Conservation (phyloP, 139 green algal genomes). For the Micractinium conductrix region DNA sequence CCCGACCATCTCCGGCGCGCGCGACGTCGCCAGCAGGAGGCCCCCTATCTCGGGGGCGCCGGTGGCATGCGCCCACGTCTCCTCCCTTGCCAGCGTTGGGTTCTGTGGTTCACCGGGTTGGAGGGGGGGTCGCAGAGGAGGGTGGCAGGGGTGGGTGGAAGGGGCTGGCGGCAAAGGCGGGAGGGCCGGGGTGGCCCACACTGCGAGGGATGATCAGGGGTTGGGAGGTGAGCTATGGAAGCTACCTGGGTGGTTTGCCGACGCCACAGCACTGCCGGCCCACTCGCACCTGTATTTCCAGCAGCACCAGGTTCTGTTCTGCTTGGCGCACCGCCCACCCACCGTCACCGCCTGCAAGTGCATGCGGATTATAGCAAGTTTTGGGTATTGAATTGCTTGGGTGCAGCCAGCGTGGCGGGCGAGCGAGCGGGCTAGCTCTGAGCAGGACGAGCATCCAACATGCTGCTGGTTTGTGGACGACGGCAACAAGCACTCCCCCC, state of each 20-base stretch:
- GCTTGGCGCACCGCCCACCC: conserved; percentile 24
- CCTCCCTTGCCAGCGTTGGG: conserved; percentile 26
- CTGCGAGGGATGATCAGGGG: too few species aligned
- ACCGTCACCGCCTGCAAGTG: too few species aligned
- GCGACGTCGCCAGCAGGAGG: conserved; percentile 57
- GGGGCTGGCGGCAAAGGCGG: background rate
- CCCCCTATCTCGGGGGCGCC: conserved; percentile 58
- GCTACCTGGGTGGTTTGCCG: too few species aligned
- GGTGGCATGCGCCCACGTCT: conserved; percentile 65
- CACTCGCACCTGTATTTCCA: conserved; percentile 1
- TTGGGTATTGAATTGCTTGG: background rate
- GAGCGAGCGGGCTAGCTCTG: background rate
- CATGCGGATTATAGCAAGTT: too few species aligned
- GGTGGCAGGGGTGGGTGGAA: background rate
- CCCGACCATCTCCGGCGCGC: conserved; percentile 32
- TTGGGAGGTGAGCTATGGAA: too few species aligned
- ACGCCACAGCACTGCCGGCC: background rate
- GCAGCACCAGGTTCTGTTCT: conserved; percentile 7
- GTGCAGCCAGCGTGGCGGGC: background rate
- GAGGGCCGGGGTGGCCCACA: too few species aligned
- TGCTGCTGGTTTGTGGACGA: background rate
- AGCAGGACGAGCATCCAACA: background rate
- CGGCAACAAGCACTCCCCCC: background rate
- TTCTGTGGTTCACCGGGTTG: background rate
- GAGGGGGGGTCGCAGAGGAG: background rate